phyloP scores from a whole-genome alignment of 352 stramenopile species.

The Phytopythium aichiense region DNA sequence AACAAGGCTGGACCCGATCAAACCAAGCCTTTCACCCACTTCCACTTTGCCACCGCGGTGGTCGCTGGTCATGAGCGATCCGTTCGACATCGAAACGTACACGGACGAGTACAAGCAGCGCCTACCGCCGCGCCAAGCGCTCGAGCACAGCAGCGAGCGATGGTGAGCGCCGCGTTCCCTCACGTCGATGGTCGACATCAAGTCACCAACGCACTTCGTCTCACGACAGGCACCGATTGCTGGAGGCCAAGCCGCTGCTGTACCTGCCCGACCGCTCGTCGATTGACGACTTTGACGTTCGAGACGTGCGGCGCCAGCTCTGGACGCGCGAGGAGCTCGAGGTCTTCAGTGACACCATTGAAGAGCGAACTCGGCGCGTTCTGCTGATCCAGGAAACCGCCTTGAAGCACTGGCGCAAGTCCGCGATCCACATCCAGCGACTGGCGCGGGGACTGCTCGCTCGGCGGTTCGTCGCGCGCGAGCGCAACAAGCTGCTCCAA shows the following conservation, averaged over 20 bases:
- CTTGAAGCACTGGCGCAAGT: constrained; percentile 32
- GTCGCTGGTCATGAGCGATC: constrained; percentile 2
- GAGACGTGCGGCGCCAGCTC: constrained; percentile 28
- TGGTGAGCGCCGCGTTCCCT: constrained; percentile 12
- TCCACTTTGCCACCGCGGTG: not conserved
- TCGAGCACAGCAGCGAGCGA: constrained; percentile 15
- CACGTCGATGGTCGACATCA: not conserved
- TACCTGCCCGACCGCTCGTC: constrained; percentile 45
- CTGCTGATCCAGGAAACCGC: constrained; percentile 32
- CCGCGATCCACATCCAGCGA: constrained; percentile 36
- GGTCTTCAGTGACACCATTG: constrained; percentile 32
- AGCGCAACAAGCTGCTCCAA: constrained; percentile 23
- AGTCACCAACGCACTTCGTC: not conserved
- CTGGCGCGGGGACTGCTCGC: constrained; percentile 29
- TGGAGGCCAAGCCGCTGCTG: constrained; percentile 22
- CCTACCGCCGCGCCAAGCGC: constrained; percentile 7
- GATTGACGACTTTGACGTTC: constrained; percentile 34
- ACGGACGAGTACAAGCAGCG: constrained; percentile 29
- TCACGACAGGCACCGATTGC: constrained; percentile 29
- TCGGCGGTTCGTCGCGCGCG: constrained; percentile 25
- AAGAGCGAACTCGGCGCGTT: constrained; percentile 27
- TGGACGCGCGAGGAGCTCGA: constrained; percentile 45
- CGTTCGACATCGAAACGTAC: constrained; percentile 40
- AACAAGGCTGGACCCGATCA: not conserved
- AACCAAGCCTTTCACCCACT: not conserved